A percentile compares a stretch with the other conserved stretches of the same genome.
These are phyloP conservation scores for Kwoniella sp. DNA, from an alignment of 768 basidiomycete genomes.

Conservation along the genomic window DNA sequence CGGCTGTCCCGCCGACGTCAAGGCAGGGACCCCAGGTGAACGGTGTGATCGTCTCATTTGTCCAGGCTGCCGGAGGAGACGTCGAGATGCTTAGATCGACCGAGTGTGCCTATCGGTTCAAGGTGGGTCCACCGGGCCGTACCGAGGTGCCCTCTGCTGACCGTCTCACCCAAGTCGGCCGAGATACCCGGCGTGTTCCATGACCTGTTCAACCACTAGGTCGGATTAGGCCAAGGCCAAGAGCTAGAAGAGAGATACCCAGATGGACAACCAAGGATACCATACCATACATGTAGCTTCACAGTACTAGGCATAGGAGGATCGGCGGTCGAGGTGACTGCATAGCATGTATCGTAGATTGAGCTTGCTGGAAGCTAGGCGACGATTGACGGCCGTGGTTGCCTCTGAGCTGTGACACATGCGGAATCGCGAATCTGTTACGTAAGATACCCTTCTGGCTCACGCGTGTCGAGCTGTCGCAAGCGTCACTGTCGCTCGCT, in stretches of 20 bases:
- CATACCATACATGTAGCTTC: too few relatives aligned
- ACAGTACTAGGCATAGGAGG: too few relatives aligned
- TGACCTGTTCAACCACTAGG: slow-evolving; percentile 40
- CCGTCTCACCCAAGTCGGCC: slow-evolving; percentile 27
- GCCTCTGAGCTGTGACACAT: too few relatives aligned
- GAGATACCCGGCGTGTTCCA: slow-evolving; percentile 43
- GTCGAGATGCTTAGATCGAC: slow-evolving; percentile 97
- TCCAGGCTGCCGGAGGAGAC: slow-evolving; percentile 94
- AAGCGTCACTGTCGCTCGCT: not conserved
- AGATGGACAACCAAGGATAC: too few relatives aligned
- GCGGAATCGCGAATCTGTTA: too few relatives aligned
- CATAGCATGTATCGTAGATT: too few relatives aligned
- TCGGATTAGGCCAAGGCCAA: too few relatives aligned
- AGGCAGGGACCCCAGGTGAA: slow-evolving; percentile 54
- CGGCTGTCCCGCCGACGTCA: slow-evolving; percentile 36
- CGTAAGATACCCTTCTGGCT: not conserved
- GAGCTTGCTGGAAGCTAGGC: too few relatives aligned
- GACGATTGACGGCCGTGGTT: too few relatives aligned
- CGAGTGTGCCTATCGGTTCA: slow-evolving; percentile 82
- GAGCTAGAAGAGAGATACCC: too few relatives aligned
- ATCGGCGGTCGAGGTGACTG: too few relatives aligned
- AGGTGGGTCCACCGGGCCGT: slow-evolving; percentile 29
- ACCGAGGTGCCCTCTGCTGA: not conserved
- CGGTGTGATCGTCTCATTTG: slow-evolving; percentile 92
- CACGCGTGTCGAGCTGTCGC: not conserved